Conservation (phyloP, 352 stramenopile species). For the Thraustochytrium sp. region DNA sequence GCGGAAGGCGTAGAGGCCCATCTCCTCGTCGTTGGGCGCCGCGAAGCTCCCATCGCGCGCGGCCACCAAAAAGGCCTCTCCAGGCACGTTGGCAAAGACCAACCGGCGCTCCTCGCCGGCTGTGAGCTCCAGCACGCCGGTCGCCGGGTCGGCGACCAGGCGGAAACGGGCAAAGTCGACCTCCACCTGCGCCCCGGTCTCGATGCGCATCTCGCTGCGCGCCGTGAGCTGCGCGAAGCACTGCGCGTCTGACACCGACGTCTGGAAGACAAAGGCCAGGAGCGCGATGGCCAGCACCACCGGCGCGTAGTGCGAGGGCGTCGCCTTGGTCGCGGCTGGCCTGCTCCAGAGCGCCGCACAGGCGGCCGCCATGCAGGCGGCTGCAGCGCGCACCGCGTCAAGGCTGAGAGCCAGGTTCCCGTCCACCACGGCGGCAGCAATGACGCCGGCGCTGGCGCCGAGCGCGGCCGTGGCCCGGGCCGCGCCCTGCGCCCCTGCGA, state of each 20-base stretch:
- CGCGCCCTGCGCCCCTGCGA: too few species aligned
- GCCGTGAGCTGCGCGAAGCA: not conserved
- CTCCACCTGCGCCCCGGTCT: not conserved
- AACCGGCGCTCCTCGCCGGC: not conserved
- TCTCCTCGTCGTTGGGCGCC: slow-evolving; percentile 26
- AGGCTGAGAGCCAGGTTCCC: not conserved
- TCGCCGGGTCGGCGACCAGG: not conserved
- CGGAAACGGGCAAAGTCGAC: not conserved
- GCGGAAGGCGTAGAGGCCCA: slow-evolving; percentile 17
- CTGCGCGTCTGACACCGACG: not conserved
- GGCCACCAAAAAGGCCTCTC: not conserved
- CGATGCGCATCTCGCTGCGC: not conserved
- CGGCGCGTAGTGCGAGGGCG: not conserved
- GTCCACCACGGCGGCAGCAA: not conserved
- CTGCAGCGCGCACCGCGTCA: not conserved
- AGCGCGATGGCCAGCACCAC: not conserved
- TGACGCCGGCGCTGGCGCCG: not conserved
- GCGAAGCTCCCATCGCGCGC: not conserved
- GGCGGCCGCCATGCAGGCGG: not conserved
- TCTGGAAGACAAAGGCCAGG: slow-evolving; percentile 14
- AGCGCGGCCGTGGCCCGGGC: not conserved
- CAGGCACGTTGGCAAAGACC: not conserved
- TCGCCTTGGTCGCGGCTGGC: not conserved
- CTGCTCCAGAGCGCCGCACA: not conserved
- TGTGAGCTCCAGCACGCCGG: not conserved